Evolutionary conservation across 139 green algal species (phyloP).

Genomic region (Chlamydomonas asymmetrica): DNA sequence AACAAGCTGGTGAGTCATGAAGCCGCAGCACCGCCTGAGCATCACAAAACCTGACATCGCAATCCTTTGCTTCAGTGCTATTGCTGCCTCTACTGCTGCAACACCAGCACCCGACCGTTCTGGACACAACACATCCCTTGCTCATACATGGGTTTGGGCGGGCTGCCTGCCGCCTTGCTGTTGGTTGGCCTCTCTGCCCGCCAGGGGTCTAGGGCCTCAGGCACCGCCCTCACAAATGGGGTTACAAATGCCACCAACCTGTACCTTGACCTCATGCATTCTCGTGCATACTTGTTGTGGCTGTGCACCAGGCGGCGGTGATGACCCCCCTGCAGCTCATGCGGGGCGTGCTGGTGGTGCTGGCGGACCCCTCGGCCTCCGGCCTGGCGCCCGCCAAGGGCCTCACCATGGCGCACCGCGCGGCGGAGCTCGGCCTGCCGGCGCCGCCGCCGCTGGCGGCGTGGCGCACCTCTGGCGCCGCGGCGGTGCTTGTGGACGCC

Average conservation of each 20-base stretch:
- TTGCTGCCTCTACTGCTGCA: background rate
- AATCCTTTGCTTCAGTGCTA: background rate
- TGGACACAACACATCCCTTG: background rate
- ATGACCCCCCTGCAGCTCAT: constrained; percentile 68
- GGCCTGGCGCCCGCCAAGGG: constrained; percentile 40
- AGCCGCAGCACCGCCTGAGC: background rate
- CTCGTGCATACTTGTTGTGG: background rate
- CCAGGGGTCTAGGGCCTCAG: background rate
- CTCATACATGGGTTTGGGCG: too few relatives aligned
- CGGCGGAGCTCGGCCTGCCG: background rate
- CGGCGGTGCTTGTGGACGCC: constrained; percentile 63
- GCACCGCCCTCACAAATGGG: background rate
- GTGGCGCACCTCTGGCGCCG: constrained; percentile 12
- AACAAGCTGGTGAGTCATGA: constrained; percentile 49
- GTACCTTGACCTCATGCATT: background rate
- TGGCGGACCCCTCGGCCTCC: constrained; percentile 44
- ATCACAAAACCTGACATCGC: background rate
- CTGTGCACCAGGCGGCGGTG: constrained; percentile 26
- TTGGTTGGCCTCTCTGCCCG: background rate
- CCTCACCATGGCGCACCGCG: constrained; percentile 38
- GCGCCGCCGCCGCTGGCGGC: background rate
- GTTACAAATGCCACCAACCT: background rate
- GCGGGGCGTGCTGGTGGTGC: constrained; percentile 46
- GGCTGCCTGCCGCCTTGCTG: background rate
- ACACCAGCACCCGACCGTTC: background rate